Conservation (phyloP, 768 basidiomycete species). For the Phanerochaete sordida region DNA sequence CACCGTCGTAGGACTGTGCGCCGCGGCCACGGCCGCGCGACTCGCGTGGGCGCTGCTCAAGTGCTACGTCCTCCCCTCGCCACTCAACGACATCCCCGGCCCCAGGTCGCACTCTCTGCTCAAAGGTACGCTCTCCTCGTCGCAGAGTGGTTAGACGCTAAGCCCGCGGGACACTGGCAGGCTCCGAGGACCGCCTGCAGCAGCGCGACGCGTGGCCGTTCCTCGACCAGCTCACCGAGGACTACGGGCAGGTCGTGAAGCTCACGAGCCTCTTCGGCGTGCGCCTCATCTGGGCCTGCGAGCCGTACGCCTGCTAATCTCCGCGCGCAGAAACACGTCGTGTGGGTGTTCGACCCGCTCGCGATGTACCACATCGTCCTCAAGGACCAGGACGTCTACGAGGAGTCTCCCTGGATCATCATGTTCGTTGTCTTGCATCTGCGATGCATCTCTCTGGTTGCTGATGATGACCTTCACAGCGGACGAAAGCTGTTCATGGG, state of each 20-base stretch:
- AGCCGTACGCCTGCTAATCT: too few species aligned
- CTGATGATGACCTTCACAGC: too few species aligned
- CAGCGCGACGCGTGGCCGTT: conserved; percentile 4
- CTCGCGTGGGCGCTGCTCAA: background rate
- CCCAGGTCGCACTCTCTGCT: too few species aligned
- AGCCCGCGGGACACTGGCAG: background rate
- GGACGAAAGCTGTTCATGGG: background rate
- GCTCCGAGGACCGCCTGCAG: background rate
- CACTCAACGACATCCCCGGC: background rate
- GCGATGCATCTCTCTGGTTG: too few species aligned
- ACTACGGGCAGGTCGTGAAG: conserved; percentile 42
- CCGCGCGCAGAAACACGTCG: conserved; percentile 38
- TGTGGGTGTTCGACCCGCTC: conserved; percentile 46
- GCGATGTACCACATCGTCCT: conserved; percentile 45
- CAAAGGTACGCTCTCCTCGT: background rate
- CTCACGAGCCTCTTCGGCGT: conserved; percentile 47
- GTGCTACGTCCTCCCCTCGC: background rate
- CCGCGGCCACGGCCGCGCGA: too few species aligned
- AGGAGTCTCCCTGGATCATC: too few species aligned
- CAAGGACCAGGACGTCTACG: conserved; percentile 47
- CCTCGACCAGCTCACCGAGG: conserved; percentile 10
- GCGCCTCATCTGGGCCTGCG: conserved; percentile 5
- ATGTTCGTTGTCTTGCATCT: too few species aligned
- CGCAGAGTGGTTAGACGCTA: background rate
- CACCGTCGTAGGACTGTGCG: too few species aligned